Conservation (phyloP, 257 asterid species). For the Salvia splendens region DNA sequence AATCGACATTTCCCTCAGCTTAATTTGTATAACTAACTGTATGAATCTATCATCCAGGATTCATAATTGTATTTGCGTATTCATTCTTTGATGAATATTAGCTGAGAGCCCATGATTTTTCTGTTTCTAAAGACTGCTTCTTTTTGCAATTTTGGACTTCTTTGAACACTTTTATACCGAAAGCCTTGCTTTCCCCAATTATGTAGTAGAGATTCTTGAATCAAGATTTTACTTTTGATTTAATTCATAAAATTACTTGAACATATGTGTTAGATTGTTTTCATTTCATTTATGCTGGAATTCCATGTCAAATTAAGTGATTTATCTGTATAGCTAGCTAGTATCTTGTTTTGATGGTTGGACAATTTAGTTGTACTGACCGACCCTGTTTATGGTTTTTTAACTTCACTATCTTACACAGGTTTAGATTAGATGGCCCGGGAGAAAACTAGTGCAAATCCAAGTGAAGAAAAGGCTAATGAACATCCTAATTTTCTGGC, state of each 20-base stretch:
- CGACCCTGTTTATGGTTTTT: background rate
- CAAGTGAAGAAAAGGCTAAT: constrained; percentile 25
- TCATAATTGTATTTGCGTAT: background rate
- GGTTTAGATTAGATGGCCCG: constrained; percentile 33
- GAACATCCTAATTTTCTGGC: constrained; percentile 33
- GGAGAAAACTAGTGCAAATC: constrained; percentile 19
- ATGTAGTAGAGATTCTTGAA: constrained; percentile 4
- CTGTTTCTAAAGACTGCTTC: background rate
- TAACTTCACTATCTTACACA: background rate
- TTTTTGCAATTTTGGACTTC: constrained; percentile 5
- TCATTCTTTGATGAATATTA: background rate
- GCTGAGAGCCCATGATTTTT: background rate
- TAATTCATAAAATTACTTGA: background rate
- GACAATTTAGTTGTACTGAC: constrained; percentile 8
- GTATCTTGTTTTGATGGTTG: background rate
- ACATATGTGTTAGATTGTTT: background rate
- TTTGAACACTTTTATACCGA: background rate
- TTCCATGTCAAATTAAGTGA: no score
- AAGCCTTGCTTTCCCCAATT: background rate
- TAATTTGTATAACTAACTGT: background rate
- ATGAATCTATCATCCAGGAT: background rate
- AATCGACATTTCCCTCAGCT: background rate
- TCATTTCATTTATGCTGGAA: background rate
- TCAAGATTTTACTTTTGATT: background rate
- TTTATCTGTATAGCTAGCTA: no score